These are phyloP conservation scores for Claviceps sorghi DNA, from an alignment of 2,329 filamentous ascomycete species.

Conservation along the genomic window DNA sequence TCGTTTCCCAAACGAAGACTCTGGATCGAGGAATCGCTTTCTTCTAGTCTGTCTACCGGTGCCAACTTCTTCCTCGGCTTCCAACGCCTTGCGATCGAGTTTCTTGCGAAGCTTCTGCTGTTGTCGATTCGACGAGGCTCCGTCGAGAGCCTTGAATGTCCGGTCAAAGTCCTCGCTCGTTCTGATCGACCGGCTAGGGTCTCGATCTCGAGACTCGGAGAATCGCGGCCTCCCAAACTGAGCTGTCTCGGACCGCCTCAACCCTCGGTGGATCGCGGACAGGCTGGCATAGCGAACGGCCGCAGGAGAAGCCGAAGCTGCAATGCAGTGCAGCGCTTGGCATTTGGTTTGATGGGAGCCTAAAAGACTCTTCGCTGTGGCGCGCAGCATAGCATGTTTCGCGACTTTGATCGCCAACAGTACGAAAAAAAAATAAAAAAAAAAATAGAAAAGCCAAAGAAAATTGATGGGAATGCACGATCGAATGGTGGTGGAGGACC, in stretches of 20 bases:
- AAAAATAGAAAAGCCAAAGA: background rate
- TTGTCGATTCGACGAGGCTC: conserved; percentile 16
- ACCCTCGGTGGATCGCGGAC: conserved; percentile 54
- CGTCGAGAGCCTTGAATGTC: conserved; percentile 16
- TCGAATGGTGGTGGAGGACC: background rate
- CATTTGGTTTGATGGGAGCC: conserved; percentile 11
- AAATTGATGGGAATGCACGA: background rate
- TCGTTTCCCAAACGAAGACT: conserved; percentile 35
- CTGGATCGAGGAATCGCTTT: conserved; percentile 37
- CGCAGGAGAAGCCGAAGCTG: background rate
- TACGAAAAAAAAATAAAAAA: background rate
- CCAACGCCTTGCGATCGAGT: conserved; percentile 26
- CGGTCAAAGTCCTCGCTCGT: conserved; percentile 3
- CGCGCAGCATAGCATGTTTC: conserved; percentile 16
- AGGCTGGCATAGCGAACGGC: conserved; percentile 25
- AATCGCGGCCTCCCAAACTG: conserved; percentile 12
- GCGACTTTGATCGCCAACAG: conserved; percentile 1
- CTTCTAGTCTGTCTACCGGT: conserved; percentile 28
- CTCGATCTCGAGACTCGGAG: conserved; percentile 6
- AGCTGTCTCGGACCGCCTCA: conserved; percentile 34
- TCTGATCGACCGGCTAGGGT: conserved; percentile 5
- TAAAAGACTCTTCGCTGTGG: conserved; percentile 11
- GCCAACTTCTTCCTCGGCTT: conserved; percentile 19
- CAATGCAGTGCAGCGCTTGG: background rate
- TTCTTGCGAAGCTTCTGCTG: conserved; percentile 37